Evolutionary conservation across 306 rosid species (phyloP).

Genomic region (Lotus japonicus): DNA sequence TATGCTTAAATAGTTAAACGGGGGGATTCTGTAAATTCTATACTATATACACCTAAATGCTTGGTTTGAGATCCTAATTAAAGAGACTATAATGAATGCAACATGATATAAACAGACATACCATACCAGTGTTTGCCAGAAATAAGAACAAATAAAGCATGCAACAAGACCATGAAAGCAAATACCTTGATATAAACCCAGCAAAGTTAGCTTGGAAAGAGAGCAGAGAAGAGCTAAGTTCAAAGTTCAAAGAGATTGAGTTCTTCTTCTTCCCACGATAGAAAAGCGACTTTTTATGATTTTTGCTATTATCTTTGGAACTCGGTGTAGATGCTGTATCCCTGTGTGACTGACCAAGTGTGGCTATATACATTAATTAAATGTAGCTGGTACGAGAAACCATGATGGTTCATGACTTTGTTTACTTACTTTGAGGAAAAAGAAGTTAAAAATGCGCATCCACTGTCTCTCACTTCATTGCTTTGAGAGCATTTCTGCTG

Average conservation of each 20-base stretch:
- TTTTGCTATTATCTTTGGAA: constrained; percentile 13
- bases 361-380: constrained; percentile 9
- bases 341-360: constrained; percentile 16
- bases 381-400: constrained; percentile 34
- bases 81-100: not conserved
- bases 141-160: not conserved
- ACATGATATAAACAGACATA: not conserved
- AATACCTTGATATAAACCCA: constrained; percentile 13
- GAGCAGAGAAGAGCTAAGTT: not conserved
- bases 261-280: too few species aligned
- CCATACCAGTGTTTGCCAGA: not conserved
- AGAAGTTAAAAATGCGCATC: not conserved
- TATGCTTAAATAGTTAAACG: too few species aligned
- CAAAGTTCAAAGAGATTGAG: constrained; percentile 9
- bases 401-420: constrained; percentile 16
- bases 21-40: too few species aligned
- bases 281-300: not conserved
- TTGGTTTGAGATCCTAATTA: too few species aligned
- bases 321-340: constrained; percentile 9
- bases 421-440: constrained; percentile 17
- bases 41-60: too few species aligned
- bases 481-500: constrained; percentile 1
- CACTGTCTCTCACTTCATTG: constrained; percentile 2
- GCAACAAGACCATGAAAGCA: not conserved
- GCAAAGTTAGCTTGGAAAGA: not conserved